These are phyloP conservation scores for Aspergillus incahuasiensis DNA, from an alignment of 495 filamentous ascomycete genomes.

Conservation along the genomic window DNA sequence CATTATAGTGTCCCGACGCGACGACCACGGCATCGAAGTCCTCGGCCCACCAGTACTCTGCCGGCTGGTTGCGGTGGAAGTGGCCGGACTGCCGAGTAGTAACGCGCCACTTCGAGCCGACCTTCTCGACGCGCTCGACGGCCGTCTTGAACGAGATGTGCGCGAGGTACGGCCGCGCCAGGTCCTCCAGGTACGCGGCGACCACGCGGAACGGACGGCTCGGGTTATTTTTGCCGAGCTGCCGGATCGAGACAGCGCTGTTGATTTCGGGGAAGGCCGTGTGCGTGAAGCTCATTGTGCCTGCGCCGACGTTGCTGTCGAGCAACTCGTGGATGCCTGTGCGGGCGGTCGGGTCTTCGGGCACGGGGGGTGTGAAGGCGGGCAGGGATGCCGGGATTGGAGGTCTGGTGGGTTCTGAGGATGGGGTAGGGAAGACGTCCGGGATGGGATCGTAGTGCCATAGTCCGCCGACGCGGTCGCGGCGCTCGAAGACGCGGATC, in stretches of 20 bases:
- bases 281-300: constrained; percentile 29
- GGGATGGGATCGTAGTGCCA: constrained; percentile 34
- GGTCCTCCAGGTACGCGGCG: constrained; percentile 21
- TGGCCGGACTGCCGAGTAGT: constrained; percentile 22
- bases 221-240: constrained; percentile 20
- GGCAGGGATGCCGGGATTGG: constrained; percentile 18
- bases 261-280: constrained; percentile 23
- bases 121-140: constrained; percentile 26
- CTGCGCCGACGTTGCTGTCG: constrained; percentile 28
- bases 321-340: constrained; percentile 24
- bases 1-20: constrained; percentile 70
- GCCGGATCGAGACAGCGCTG: constrained; percentile 19
- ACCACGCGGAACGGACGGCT: constrained; percentile 26
- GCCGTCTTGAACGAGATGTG: constrained; percentile 25
- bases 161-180: constrained; percentile 22
- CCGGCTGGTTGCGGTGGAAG: background rate
- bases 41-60: constrained; percentile 32
- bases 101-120: constrained; percentile 18
- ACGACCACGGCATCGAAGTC: constrained; percentile 65
- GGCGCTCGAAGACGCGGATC: constrained; percentile 51
- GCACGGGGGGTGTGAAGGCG: constrained; percentile 11
- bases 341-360: constrained; percentile 22
- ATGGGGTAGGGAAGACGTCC: constrained; percentile 16
- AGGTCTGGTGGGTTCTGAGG: too few relatives aligned
- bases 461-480: constrained; percentile 45